Percentiles rank a stretch among this genome's conserved stretches.
Evolutionary conservation across 345 rosid genomes (phyloP).

Genomic region (Litchi chinensis): DNA sequence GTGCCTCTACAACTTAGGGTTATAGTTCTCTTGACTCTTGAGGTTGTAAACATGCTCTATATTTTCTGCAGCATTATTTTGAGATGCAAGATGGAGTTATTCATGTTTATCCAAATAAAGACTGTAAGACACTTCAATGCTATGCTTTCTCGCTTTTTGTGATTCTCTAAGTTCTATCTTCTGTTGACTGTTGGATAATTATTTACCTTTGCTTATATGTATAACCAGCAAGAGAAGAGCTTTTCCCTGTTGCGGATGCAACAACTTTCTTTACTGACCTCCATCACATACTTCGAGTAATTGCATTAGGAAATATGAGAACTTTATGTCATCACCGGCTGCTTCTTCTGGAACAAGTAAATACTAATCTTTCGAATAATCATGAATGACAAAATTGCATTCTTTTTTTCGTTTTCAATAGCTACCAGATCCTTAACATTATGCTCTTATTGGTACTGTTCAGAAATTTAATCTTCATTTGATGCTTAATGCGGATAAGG

Average conservation of each 20-base stretch:
- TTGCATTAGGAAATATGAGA: constrained; percentile 90
- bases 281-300: constrained; percentile 81
- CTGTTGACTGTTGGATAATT: background rate
- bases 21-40: constrained; percentile 11
- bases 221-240: constrained; percentile 67
- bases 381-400: background rate
- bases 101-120: constrained; percentile 84
- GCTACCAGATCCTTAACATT: constrained; percentile 21
- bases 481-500: constrained; percentile 98
- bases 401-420: constrained; percentile 7
- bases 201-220: constrained; percentile 10
- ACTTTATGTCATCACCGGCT: constrained; percentile 91
- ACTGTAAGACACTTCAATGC: constrained; percentile 49
- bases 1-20: background rate
- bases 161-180: background rate
- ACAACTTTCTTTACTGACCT: constrained; percentile 91
- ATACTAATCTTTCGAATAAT: background rate
- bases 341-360: constrained; percentile 94
- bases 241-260: constrained; percentile 91
- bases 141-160: constrained; percentile 17
- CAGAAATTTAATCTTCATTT: constrained; percentile 99
- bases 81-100: constrained; percentile 96
- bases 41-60: constrained; percentile 17
- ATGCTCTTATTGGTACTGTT: constrained; percentile 10
- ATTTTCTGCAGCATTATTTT: constrained; percentile 72